phyloP scores from a whole-genome alignment of 2,329 filamentous ascomycete genomes.

The Nannizzia gypsea region DNA sequence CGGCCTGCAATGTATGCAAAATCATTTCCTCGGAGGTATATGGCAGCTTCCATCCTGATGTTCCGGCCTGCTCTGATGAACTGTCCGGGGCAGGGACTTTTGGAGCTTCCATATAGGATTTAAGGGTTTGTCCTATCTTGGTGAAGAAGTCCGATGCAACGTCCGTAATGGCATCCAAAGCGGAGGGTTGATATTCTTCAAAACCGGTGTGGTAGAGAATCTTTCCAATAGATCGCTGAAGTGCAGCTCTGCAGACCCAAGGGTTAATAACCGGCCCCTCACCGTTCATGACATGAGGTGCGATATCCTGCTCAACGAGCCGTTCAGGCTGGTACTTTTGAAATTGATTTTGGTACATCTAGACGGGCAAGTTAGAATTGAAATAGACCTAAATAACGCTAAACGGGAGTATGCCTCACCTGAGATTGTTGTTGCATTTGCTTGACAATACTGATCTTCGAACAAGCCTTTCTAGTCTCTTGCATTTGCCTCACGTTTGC shows the following conservation, averaged over 20 bases:
- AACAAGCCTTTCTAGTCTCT: constrained; percentile 87
- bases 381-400: not conserved
- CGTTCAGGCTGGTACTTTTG: constrained; percentile 88
- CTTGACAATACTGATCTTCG: constrained; percentile 95
- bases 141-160: constrained; percentile 81
- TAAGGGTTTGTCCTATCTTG: constrained; percentile 69
- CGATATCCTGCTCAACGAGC: constrained; percentile 75
- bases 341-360: constrained; percentile 97
- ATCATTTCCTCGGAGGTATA: constrained; percentile 78
- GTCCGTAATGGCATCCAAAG: constrained; percentile 79
- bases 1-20: constrained; percentile 72
- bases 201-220: constrained; percentile 94
- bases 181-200: constrained; percentile 91
- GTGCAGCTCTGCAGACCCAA: constrained; percentile 65
- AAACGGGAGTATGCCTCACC: constrained; percentile 39
- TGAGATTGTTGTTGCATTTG: constrained; percentile 99
- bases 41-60: constrained; percentile 46
- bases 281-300: constrained; percentile 79
- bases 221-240: constrained; percentile 86
- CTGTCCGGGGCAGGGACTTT: constrained; percentile 49
- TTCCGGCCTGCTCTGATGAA: constrained; percentile 24
- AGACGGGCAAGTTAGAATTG: constrained; percentile 14
- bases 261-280: constrained; percentile 79
- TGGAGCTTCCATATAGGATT: constrained; percentile 70
- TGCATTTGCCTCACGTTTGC: constrained; percentile 91